Evolutionary conservation across 257 asterid species (phyloP).

Genomic region (Buddleja alternifolia): DNA sequence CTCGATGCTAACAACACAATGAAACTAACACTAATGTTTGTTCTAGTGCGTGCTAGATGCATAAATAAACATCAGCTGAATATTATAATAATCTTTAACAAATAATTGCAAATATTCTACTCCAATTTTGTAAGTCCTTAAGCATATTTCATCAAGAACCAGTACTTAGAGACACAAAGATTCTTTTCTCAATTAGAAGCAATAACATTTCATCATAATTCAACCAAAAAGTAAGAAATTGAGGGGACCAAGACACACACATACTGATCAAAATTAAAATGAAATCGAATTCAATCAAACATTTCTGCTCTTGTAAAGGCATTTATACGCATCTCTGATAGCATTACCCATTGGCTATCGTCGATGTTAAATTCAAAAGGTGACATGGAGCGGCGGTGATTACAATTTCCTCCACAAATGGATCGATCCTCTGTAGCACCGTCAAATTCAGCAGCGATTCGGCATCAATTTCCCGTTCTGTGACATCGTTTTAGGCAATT

Average conservation of each 20-base stretch:
- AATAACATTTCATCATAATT: conserved; percentile 12
- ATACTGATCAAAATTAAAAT: background rate
- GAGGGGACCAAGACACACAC: conserved; percentile 40
- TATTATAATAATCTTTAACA: background rate
- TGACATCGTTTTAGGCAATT: conserved; percentile 34
- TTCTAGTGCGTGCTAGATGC: background rate
- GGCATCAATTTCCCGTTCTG: conserved; percentile 73
- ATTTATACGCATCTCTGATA: background rate
- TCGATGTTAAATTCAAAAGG: conserved; percentile 66
- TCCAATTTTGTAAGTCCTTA: background rate
- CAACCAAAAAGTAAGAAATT: background rate
- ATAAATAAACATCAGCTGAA: background rate
- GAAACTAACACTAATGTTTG: background rate
- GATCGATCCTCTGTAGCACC: conserved; percentile 88
- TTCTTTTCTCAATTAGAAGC: conserved; percentile 12
- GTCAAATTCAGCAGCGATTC: conserved; percentile 65
- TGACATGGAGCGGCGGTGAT: conserved; percentile 82
- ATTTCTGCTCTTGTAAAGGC: background rate
- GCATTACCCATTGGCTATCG: conserved; percentile 78
- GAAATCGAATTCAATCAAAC: conserved; percentile 5
- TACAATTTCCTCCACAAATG: conserved; percentile 78
- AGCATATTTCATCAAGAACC: background rate
- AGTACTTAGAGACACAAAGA: background rate
- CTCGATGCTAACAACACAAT: background rate
- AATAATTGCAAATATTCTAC: background rate